Base-by-base conservation (phyloP, 2,329 filamentous ascomycete species). In the Hymenoscyphus repandus region DNA sequence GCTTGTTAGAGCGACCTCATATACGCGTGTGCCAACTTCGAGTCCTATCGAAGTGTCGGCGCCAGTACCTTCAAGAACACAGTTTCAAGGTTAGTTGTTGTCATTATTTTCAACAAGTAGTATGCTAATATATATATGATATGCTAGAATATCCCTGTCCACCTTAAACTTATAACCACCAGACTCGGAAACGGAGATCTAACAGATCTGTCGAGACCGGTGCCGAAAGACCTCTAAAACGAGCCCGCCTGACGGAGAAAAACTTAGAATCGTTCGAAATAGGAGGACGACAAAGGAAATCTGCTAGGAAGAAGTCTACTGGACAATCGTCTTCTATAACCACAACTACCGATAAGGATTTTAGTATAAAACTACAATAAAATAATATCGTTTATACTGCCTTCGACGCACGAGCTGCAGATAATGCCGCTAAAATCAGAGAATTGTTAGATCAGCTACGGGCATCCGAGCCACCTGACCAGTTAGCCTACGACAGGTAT, bases 21-120 rank as follows among this genome's bases (percentile, higher is more conserved):
- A 52, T 54, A 50, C 32, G 44, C 49, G 34, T 49, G 44, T 55
- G 45, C 47, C 51, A 56, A 50, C 50, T 49, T 56, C 47, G 12
- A 37, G 41, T 48, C 49, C 49, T 56, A 41, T 56, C 37, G 49
- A 56, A 46, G 49, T 33, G 39, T 53, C 50, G 45, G 22, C 22
- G 22, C 22, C 22, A 12, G 48, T 52, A 47, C 46, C 34, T 53
- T 48, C 48, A 55, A 55, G 44, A 47, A 20, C 17, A 54, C 45
- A 52, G 49, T 32, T 58, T 49, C 48, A 55, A 57, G 55, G 53
- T 57, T 53, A 38, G 53, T 53, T 52, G 37, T 53, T 27, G 38
- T 50, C 33, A 37, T 50, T 52, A 39, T 55, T 52, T 45, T 56
- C 37, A 20, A 51, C 48, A 42, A 54, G 49, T 36, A 56, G 41